Evolutionary conservation across 1,139 yeast species (phyloP), one percentile per base, ranked within the genome.

Genomic region (Yamadazyma triangularis): DNA sequence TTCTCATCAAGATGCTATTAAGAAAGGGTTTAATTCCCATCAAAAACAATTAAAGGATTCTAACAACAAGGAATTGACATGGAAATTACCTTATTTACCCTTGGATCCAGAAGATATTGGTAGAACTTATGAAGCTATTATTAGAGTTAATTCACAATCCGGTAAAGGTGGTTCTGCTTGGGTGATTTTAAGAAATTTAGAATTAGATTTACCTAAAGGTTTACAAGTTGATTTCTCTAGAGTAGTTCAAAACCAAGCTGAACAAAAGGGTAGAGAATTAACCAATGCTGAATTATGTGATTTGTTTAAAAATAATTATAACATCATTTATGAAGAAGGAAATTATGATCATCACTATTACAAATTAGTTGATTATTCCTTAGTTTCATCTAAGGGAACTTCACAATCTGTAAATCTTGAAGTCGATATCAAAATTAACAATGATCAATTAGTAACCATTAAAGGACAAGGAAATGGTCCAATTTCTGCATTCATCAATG

Each of bases 101-200:
- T 64, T 68, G 45, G 74, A 68, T 42, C 74, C 74, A 20, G 53
- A 64, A 47, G 74, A 68, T 43, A 64, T 68, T 41, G 74, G 74
- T 15, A 60, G 70, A 50, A 62, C 66, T 4, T 68, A 68, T 43
- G 74, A 68, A 49, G 74, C 74, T n/a, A 68, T 68, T 24, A 68
- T 68, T 38, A 58, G 74, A 50, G 73, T 68, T 42, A 68, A 68
- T 46, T 67, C 73, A 11, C 74, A 68, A 48, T 64, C 71, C 16
- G 74, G 74, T 38, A 68, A 68, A 50, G 74, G 74, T 38, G 74
- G 74, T 34, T 61, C 72, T 24, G 73, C 74, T 7, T 68, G 74
- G 74, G 68, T 68, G 29, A 61, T 68, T 35, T 63, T 68, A 46
- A 51, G 73, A 44, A 57, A 67, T 11, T 55, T 68, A 40, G 73